These are phyloP conservation scores for Tolypocladium ophioglossoides DNA, from an alignment of 2,329 filamentous ascomycete genomes.

Conservation along the genomic window DNA sequence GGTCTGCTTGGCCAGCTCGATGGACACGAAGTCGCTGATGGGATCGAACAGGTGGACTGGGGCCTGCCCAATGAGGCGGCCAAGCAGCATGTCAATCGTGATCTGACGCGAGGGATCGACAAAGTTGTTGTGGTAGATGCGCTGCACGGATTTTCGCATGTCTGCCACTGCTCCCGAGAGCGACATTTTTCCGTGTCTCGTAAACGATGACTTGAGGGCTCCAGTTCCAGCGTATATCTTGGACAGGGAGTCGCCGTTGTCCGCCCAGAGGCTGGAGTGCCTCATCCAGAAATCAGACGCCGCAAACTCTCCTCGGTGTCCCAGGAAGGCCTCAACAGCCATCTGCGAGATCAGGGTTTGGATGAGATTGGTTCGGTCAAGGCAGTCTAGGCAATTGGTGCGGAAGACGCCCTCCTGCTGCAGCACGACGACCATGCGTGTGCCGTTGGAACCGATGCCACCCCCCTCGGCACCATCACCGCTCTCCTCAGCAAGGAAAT, in stretches of 20 bases:
- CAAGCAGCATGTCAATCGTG: slow-evolving; percentile 88
- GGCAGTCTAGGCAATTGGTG: slow-evolving; percentile 91
- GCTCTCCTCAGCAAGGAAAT: slow-evolving; percentile 70
- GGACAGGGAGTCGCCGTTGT: slow-evolving; percentile 89
- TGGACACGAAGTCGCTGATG: slow-evolving; percentile 79
- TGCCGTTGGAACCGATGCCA: slow-evolving; percentile 22
- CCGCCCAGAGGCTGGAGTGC: slow-evolving; percentile 90
- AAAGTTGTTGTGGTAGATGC: slow-evolving; percentile 97
- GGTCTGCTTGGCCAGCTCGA: slow-evolving; percentile 58
- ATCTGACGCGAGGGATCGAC: slow-evolving; percentile 86
- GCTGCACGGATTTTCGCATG: slow-evolving; percentile 83
- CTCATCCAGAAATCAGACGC: slow-evolving; percentile 80
- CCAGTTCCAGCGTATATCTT: slow-evolving; percentile 96
- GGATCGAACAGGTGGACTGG: slow-evolving; percentile 86
- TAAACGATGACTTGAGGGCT: slow-evolving; percentile 91
- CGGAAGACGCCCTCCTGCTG: slow-evolving; percentile 94
- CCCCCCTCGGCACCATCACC: slow-evolving; percentile 38
- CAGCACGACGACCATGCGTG: slow-evolving; percentile 56
- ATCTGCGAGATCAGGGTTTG: slow-evolving; percentile 94
- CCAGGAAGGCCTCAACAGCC: slow-evolving; percentile 77
- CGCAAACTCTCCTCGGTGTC: slow-evolving; percentile 58
- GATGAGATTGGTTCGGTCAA: slow-evolving; percentile 91
- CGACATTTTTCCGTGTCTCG: slow-evolving; percentile 90
- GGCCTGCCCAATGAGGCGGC: slow-evolving; percentile 70
- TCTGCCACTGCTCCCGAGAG: slow-evolving; percentile 90